Evolutionary conservation across 768 basidiomycete genomes (phyloP), one percentile per base, ranked within the genome.

Genomic region (Leccinum ochraceum): DNA sequence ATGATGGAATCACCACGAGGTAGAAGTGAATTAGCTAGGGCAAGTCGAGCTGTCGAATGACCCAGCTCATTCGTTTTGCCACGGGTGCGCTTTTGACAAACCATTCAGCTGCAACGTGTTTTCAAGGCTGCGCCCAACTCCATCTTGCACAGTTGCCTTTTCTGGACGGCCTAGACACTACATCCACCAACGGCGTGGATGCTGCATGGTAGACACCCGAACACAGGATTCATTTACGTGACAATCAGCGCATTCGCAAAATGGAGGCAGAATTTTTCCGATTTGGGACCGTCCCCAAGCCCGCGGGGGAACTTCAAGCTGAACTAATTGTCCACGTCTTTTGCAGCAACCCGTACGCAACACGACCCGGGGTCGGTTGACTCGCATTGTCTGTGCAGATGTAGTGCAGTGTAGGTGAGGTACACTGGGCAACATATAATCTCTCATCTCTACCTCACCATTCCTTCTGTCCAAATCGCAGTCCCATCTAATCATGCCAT

Each of bases 101-200:
- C 65, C 66, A 64, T 63, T 46, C 60, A 9, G 60, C 37, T 61
- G 28, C 63, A 67, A 62, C 71, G 69, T 73, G 69, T 70, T 63
- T 63, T 60, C 58, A 26, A 56, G 51, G 63, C 59, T 65, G 66
- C 60, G 64, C 62, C 56, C 28, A 30, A 54, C 62, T 48, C 61
- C 60, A 70, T 66, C 68, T 36, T 68, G 56, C 63, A 70, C 26
- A 60, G 57, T 58, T 74, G 63, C 72, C 72, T 67, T 61, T 73
- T 67, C 42, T 20, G 68, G 66, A 61, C 8, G 42, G 57, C 48
- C 61, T 57, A 58, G 67, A 62, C 26, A 30, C 28, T 34, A 37
- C 56, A 49, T 22, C 32, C 60, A 36, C 57, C 60, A 54, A 54
- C 59, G 37, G 54, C 67, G 57, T 65, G 69, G 65, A 60, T 44